Conservation (phyloP, 2,329 filamentous ascomycete species). For the Claviceps citrina region DNA sequence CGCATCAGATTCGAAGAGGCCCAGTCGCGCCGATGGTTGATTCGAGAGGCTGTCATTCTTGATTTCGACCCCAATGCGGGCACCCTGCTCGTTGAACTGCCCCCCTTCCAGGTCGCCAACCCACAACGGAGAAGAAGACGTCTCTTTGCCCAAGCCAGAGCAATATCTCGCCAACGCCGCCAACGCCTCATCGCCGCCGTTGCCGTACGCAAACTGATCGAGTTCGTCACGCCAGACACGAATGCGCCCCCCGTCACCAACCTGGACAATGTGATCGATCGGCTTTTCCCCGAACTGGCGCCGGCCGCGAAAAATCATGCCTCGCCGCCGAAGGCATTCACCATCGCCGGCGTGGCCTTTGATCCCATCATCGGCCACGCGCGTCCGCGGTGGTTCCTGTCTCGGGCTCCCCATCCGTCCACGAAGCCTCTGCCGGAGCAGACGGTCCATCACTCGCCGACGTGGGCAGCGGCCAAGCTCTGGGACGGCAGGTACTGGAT, state of each 20-base stretch:
- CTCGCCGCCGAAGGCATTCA: slow-evolving; percentile 24
- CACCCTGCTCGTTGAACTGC: slow-evolving; percentile 31
- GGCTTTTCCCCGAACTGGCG: slow-evolving; percentile 32
- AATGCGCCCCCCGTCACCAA: slow-evolving; percentile 26
- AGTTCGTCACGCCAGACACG: slow-evolving; percentile 34
- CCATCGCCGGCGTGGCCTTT: slow-evolving; percentile 24
- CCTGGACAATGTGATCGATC: slow-evolving; percentile 29
- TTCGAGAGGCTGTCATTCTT: slow-evolving; percentile 28
- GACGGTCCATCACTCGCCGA: slow-evolving; percentile 14
- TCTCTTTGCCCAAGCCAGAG: slow-evolving; percentile 11
- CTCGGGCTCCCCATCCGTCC: slow-evolving; percentile 30
- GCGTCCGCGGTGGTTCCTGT: slow-evolving; percentile 27
- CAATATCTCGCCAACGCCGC: slow-evolving; percentile 16
- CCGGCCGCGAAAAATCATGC: slow-evolving; percentile 2
- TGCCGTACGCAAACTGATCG: slow-evolving; percentile 31
- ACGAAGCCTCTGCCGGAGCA: slow-evolving; percentile 17
- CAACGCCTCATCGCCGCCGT: slow-evolving; percentile 30
- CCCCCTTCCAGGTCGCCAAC: slow-evolving; percentile 14
- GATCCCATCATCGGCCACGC: slow-evolving; percentile 15
- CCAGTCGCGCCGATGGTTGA: slow-evolving; percentile 40
- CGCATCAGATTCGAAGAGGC: slow-evolving; percentile 30
- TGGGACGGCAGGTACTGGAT: slow-evolving; percentile 53
- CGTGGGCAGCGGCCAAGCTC: slow-evolving; percentile 20
- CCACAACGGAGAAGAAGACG: slow-evolving; percentile 6
- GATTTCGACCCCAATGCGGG: slow-evolving; percentile 33